Base-by-base conservation (phyloP, 2,329 filamentous ascomycete genomes). In the Sclerotiophoma versabilis region DNA sequence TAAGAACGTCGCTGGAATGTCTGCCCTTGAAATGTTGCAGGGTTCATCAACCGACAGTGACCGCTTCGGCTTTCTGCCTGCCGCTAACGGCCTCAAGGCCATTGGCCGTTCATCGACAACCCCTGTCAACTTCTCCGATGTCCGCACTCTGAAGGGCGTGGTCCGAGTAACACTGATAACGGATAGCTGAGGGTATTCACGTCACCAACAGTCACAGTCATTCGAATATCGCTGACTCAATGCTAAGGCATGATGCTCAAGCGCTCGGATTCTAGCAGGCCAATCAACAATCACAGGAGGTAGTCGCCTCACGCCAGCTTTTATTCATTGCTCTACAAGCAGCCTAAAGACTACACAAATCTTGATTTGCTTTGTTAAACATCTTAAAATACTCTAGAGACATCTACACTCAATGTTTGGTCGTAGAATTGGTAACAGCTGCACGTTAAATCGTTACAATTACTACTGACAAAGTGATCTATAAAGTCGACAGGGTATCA, bases 121-220 rank as follows among this genome's bases (percentile, higher is more conserved):
- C 15, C 45, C 38, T 14, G 10, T 19, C 20, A 26, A 19, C 19
- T 20, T 39, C 51, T 49, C 51, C 51, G 47, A 48, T 44, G 9
- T 51, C 38, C 51, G 51, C 51, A 54, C 11, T 11, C 2, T 23
- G 34, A 4, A 49, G 53, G 49, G 69, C 57, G 59, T 60, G 48
- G 20, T 42, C 26, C 50, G 43, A 36, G 39, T 34, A 53, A 29
- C 30, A 27, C 32, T 29, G 44, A 54, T 30, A 41, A 43, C 67
- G 67, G 67, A 65, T 72, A 70, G 38, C 47, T 44, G 57, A 60
- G 63, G 65, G 12, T 71, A 68, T 66, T 62, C 55, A 49, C 63
- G 66, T 49, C 19, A 26, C 17, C 8, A 25, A 2, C 8, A 15
- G 7, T 32, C n/a, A 37, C 23, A 46, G 30, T 47, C 33, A 47